Percentiles rank a stretch among this genome's conserved stretches.
Conservation (phyloP, 106 monocot species). For the Platanthera zijinensis region DNA sequence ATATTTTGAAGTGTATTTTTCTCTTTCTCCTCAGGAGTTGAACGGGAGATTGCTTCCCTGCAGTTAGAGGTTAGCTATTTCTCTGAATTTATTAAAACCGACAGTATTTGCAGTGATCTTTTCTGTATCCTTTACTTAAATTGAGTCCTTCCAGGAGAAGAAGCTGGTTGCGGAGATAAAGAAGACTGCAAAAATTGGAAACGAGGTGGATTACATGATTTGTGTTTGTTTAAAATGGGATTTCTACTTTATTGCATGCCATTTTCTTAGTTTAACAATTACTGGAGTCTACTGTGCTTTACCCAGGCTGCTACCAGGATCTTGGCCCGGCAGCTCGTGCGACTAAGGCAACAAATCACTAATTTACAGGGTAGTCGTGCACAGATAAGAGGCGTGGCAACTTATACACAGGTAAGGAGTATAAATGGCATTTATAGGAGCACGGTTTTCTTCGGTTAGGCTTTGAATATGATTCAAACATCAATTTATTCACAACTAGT, state of each 20-base stretch:
- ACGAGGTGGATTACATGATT: slow-evolving; percentile 4
- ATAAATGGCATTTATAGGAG: neutral
- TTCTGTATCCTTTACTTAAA: neutral
- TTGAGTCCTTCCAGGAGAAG: slow-evolving; percentile 8
- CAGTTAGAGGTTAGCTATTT: slow-evolving; percentile 14
- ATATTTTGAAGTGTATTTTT: neutral
- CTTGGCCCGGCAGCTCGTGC: slow-evolving; percentile 73
- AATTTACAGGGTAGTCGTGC: slow-evolving; percentile 67
- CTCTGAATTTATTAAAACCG: neutral
- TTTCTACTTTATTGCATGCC: no score
- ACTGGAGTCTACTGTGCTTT: neutral
- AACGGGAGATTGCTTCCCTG: slow-evolving; percentile 18
- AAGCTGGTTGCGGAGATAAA: slow-evolving; percentile 17
- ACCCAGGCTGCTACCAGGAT: slow-evolving; percentile 67
- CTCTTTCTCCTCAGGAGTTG: slow-evolving; percentile 8
- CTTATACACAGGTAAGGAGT: slow-evolving; percentile 64
- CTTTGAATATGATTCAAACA: no score
- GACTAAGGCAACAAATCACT: slow-evolving; percentile 77
- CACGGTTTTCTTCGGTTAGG: no score
- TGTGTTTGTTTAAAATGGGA: neutral
- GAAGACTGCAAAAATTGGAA: slow-evolving; percentile 22
- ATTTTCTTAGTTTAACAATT: no score
- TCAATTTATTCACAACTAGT: no score
- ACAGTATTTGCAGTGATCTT: neutral
- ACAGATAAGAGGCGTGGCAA: slow-evolving; percentile 84